Percentiles rank a stretch among this genome's conserved stretches.
These are phyloP conservation scores for Elsinoe fawcettii DNA, from an alignment of 2,329 filamentous ascomycete genomes.

Conservation along the genomic window DNA sequence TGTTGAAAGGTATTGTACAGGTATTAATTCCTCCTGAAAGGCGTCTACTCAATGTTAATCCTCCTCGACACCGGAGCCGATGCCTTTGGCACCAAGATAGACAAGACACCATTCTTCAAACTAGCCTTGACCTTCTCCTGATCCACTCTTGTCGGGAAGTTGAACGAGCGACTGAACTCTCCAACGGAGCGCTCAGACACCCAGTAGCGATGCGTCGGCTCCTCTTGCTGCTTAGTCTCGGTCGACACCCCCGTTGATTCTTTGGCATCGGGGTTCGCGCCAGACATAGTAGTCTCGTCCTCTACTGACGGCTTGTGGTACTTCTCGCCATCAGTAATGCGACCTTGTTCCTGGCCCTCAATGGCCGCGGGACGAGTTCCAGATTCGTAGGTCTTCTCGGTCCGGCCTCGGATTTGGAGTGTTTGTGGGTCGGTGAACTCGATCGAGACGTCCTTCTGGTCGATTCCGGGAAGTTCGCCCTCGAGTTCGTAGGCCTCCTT, in stretches of 20 bases:
- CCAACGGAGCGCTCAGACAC: slow-evolving; percentile 52
- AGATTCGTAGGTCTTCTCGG: slow-evolving; percentile 56
- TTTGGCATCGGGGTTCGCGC: slow-evolving; percentile 14
- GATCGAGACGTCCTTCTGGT: slow-evolving; percentile 65
- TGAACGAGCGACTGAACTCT: slow-evolving; percentile 52
- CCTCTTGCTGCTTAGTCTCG: slow-evolving; percentile 17
- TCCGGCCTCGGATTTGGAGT: slow-evolving; percentile 60
- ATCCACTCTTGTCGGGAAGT: slow-evolving; percentile 50
- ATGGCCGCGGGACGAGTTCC: slow-evolving; percentile 47
- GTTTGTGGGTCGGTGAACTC: slow-evolving; percentile 74
- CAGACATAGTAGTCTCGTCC: slow-evolving; percentile 35
- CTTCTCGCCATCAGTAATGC: slow-evolving; percentile 27
- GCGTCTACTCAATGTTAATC: slow-evolving; percentile 48
- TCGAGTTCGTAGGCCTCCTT: slow-evolving; percentile 64
- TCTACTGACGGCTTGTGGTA: slow-evolving; percentile 57
- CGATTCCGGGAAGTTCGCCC: slow-evolving; percentile 69
- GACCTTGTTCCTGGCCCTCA: slow-evolving; percentile 24
- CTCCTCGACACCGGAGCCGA: slow-evolving; percentile 41
- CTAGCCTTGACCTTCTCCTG: slow-evolving; percentile 55
- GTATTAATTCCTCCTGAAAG: not conserved
- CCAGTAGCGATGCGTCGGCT: slow-evolving; percentile 54
- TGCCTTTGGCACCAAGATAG: slow-evolving; percentile 51
- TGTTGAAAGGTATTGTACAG: not conserved
- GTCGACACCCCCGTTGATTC: slow-evolving; percentile 7
- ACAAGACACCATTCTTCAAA: slow-evolving; percentile 54